Percentiles rank a stretch among this genome's conserved stretches.
Evolutionary conservation across 2,329 filamentous ascomycete genomes (phyloP).

Genomic region (Chaetomium sp.): DNA sequence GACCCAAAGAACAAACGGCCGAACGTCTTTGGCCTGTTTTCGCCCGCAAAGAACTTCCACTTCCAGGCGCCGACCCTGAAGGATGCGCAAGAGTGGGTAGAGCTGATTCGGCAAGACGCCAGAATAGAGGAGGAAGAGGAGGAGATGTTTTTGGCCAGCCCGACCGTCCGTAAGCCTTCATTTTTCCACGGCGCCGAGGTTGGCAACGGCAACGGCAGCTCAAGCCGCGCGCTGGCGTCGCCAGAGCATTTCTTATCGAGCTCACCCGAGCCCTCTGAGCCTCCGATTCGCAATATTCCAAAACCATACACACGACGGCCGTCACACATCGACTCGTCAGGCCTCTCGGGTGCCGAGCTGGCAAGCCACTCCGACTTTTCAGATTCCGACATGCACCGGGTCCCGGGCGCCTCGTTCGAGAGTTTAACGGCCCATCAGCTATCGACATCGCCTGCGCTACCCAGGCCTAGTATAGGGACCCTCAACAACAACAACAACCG

Average conservation of each 20-base stretch:
- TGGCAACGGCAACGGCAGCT: slow-evolving; percentile 19
- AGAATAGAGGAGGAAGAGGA: slow-evolving; percentile 87
- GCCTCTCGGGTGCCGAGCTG: slow-evolving; percentile 64
- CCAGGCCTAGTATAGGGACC: slow-evolving; percentile 45
- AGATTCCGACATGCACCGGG: slow-evolving; percentile 59
- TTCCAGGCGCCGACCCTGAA: slow-evolving; percentile 73
- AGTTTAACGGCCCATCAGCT: slow-evolving; percentile 49
- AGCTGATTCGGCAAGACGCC: slow-evolving; percentile 75
- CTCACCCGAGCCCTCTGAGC: slow-evolving; percentile 61
- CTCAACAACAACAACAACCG: slow-evolving; percentile 64
- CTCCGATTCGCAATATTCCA: slow-evolving; percentile 39
- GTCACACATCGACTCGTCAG: slow-evolving; percentile 68
- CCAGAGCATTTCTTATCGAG: slow-evolving; percentile 55
- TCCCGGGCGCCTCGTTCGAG: slow-evolving; percentile 56
- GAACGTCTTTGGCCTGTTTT: slow-evolving; percentile 90
- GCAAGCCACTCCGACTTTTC: slow-evolving; percentile 88
- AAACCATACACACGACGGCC: slow-evolving; percentile 50
- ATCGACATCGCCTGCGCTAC: slow-evolving; percentile 38
- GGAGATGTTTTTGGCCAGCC: slow-evolving; percentile 74
- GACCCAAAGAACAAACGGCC: slow-evolving; percentile 85
- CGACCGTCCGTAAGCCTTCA: slow-evolving; percentile 55
- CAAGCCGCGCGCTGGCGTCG: slow-evolving; percentile 35
- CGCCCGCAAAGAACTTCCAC: slow-evolving; percentile 87
- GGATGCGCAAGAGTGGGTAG: slow-evolving; percentile 86
- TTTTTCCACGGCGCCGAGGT: slow-evolving; percentile 38